Evolutionary conservation across 2,329 filamentous ascomycete species (phyloP), one percentile per base, ranked within the genome.

Genomic region (Colletotrichum caudatum): DNA sequence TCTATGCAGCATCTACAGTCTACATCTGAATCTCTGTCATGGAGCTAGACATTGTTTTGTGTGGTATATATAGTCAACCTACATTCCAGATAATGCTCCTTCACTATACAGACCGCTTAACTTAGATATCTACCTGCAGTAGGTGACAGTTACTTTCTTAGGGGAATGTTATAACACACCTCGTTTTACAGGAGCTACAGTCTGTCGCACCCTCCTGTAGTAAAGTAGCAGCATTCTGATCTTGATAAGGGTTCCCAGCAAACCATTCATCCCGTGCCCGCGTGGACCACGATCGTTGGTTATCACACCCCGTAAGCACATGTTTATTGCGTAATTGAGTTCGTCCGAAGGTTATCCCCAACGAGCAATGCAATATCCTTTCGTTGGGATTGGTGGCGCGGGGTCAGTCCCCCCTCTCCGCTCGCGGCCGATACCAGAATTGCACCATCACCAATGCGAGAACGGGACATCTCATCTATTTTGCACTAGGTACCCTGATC

Each of bases 381-480:
- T 50, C 8, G 18, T 41, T 16, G 14, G 57, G 63, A 61, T 70
- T 66, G 67, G 26, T 50, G 23, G 14, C 62, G 62, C 67, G 62
- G 62, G 67, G 54, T 48, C 18, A 35, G 7, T 7, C 35, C 35
- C 51, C 37, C 11, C 50, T 57, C 39, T 23, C 57, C 35, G 50
- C 50, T 66, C 72, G 69, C 58, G 61, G 68, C 68, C 61, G 41
- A 35, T 62, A 12, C 64, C 72, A 72, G 68, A 72, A 72, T 66
- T 46, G 64, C 69, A 71, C 26, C 72, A 69, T 57, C 60, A 44
- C 39, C 57, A 41, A 20, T 26, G 39, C 37, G 33, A 39, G 8
- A n/a, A 41, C 33, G 8, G 20, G 26, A 33, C 59, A n/a, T 20
- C 50, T 41, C 20, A 50, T 64, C 41, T 35, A 26, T n/a, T 9